These are phyloP conservation scores for Ramichloridium luteum DNA, from an alignment of 2,329 filamentous ascomycete genomes.

Conservation along the genomic window DNA sequence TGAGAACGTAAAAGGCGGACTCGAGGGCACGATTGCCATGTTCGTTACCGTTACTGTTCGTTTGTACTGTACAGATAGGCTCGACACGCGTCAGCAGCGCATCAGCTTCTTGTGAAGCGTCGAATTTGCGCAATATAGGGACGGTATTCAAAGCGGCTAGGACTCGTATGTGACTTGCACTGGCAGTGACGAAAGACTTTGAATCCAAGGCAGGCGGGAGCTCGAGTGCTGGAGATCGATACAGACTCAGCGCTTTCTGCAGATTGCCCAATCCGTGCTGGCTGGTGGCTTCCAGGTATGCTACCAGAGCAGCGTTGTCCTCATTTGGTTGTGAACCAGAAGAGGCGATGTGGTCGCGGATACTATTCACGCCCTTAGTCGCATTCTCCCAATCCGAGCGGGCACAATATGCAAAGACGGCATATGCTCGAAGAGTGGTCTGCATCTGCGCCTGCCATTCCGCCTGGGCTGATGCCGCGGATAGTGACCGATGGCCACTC, in stretches of 20 bases:
- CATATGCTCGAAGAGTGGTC: constrained; percentile 58
- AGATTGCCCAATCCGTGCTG: constrained; percentile 67
- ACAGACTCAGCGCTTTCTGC: constrained; percentile 53
- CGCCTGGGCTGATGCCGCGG: constrained; percentile 31
- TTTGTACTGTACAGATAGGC: constrained; percentile 54
- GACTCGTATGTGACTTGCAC: constrained; percentile 30
- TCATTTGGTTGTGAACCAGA: constrained; percentile 6
- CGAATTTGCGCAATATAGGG: constrained; percentile 32
- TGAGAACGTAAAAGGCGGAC: constrained; percentile 64
- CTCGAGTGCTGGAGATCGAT: constrained; percentile 41
- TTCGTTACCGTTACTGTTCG: constrained; percentile 51
- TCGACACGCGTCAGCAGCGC: constrained; percentile 54
- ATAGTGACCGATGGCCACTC: constrained; percentile 12
- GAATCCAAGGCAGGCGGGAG: constrained; percentile 39
- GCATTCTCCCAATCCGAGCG: constrained; percentile 59
- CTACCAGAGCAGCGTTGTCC: constrained; percentile 30
- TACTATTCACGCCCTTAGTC: constrained; percentile 42
- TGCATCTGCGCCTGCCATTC: constrained; percentile 55
- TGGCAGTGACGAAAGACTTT: constrained; percentile 17
- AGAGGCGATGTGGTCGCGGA: constrained; percentile 30
- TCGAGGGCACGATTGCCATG: constrained; percentile 65
- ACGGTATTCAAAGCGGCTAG: constrained; percentile 38
- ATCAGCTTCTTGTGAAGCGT: constrained; percentile 38
- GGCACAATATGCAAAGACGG: constrained; percentile 56
- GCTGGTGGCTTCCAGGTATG: constrained; percentile 63